Evolutionary conservation across 305 asterid species (phyloP), one percentile per base, ranked within the genome.

Genomic region (Fraxinus albicans): DNA sequence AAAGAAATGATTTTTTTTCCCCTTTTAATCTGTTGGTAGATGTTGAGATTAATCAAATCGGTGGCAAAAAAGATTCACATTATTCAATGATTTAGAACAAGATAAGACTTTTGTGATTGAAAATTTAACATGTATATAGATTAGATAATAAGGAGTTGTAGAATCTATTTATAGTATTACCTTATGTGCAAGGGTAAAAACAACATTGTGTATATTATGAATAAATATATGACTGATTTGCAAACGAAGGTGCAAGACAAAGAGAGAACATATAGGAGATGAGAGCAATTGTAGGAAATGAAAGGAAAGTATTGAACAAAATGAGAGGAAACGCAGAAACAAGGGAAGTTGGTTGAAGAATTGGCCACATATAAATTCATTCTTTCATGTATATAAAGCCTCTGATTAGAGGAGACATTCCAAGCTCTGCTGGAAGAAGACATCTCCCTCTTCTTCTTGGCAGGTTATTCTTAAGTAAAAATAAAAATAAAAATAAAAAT

Each of bases 371-470:
- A 65, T 10, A 9, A 25, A 23, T 25, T 10, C 3, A 8, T 12
- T 6, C 9, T 27, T 27, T 33, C 15, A 8, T 65, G 6, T 65
- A 25, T 65, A 25, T 65, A 65, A 65, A 27, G 73, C 17, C 35
- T 25, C 9, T 65, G 35, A 23, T 25, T 23, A 25, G 15, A 2
- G 9, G 35, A 65, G 73, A 23, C 55, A 29, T 40, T 47, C 12
- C 44, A 12, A 67, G 47, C 31, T 78, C 77, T 79, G 50, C 80
- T 70, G 77, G 90, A 85, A 81, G 90, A 87, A 87, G 90, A 81
- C 15, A 42, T 50, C 29, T 60, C 27, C 73, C 40, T 86, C 85
- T 81, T 85, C 90, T 85, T 80, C 87, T 78, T 47, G 81, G 85
- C 75, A 70, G 15, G 12, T 19, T 34, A 75, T 23, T 21, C 29